phyloP scores from a whole-genome alignment of 176 grass and related monocot species.

The Musa troglodytarum region DNA sequence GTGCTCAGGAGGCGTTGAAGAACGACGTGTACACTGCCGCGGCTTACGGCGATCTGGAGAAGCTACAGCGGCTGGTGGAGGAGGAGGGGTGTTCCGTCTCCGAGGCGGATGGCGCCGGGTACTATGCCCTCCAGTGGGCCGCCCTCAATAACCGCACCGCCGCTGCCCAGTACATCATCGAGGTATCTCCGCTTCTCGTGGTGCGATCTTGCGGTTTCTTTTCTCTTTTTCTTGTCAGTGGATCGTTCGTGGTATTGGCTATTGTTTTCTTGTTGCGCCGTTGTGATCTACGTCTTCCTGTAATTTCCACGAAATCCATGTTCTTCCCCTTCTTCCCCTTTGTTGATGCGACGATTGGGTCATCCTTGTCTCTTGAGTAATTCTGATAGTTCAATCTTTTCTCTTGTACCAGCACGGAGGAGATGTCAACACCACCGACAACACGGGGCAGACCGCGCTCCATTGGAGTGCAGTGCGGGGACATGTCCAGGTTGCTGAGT shows the following conservation, averaged over 20 bases:
- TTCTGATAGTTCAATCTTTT: not conserved
- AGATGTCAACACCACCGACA: constrained; percentile 73
- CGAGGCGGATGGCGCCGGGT: constrained; percentile 53
- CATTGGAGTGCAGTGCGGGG: constrained; percentile 93
- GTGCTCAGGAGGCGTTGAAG: constrained; percentile 41
- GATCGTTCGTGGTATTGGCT: not conserved
- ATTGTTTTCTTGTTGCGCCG: no score
- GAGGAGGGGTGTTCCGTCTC: constrained; percentile 50
- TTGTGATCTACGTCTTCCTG: no score
- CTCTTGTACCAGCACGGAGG: constrained; percentile 62
- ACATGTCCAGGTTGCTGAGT: constrained; percentile 85
- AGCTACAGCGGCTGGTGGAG: constrained; percentile 88
- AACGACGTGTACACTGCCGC: constrained; percentile 96
- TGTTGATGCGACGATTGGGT: no score
- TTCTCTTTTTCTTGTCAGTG: not conserved
- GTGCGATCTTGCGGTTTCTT: not conserved
- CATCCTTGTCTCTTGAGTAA: no score
- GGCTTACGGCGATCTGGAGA: constrained; percentile 98
- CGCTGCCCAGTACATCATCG: constrained; percentile 88
- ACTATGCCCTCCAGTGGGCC: constrained; percentile 95
- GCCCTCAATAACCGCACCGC: constrained; percentile 91
- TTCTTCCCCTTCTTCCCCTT: no score
- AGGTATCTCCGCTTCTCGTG: constrained; percentile 32
- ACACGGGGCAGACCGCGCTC: constrained; percentile 86
- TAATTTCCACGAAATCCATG: no score